Evolutionary conservation across 345 rosid genomes (phyloP), one percentile per base, ranked within the genome.

Genomic region (Sisymbrium irio): DNA sequence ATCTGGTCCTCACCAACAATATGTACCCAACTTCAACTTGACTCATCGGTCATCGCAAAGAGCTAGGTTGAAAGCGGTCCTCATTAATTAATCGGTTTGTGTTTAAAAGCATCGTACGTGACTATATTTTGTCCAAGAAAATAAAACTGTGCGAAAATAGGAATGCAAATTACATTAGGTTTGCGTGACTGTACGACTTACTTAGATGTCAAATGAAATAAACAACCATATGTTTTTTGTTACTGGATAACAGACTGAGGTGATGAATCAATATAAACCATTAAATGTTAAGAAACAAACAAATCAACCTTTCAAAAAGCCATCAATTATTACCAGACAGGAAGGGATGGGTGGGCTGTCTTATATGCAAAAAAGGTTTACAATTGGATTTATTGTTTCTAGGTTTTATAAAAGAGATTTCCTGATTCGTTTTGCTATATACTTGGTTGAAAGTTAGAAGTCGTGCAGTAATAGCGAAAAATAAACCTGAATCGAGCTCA

Each of bases 221-320:
- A 18, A 28, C 20, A 61, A 28, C 9, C n/a, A 49, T 60, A 40
- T 62, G 13, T 32, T 51, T 5, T 7, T 20, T 72, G 10, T 62
- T 33, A 53, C 56, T 5, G 7, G 2, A 17, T 15, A 56, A 45
- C 15, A 56, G 17, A 56, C n/a, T 62, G 50, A 49, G 73, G 42
- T 49, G 10, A 27, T 12, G 61, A 18, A 58, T 66, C 15, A 50
- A 41, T 40, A 60, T 65, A 50, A 49, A 50, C 55, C 44, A 63
- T 49, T 25, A 9, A 46, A 46, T 57, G 33, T 36, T 58, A 6
- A 46, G 53, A 66, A 74, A 66, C 18, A 59, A 66, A 65, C 37
- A 59, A 66, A 66, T 59, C 61, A 59, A 37, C 44, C 78, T 74
- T 58, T 74, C 61, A 59, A 58, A 74, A 74, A 58, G 62, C 44